phyloP scores from a whole-genome alignment of 2,329 filamentous ascomycete genomes.

The Sclerotiophoma versabilis region DNA sequence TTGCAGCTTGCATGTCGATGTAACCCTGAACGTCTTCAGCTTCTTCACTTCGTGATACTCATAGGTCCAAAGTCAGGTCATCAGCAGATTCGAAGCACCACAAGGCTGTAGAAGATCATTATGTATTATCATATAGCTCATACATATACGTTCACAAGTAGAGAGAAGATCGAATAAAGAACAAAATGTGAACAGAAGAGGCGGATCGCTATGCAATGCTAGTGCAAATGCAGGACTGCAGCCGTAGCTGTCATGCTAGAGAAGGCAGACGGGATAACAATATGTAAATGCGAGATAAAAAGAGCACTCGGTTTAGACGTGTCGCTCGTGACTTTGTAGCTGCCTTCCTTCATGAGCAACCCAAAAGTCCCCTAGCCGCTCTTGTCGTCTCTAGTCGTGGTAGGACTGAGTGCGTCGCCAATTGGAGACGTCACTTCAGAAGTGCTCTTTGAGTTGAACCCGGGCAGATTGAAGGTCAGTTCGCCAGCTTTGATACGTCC shows the following conservation, averaged over 20 bases:
- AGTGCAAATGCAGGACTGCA: slow-evolving; percentile 23
- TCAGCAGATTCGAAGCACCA: no score
- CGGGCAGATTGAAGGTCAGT: slow-evolving; percentile 13
- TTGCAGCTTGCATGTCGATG: slow-evolving; percentile 1
- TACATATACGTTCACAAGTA: background rate
- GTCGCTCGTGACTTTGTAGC: background rate
- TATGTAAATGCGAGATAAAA: background rate
- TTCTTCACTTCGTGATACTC: no score
- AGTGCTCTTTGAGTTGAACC: slow-evolving; percentile 9
- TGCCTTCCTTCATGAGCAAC: background rate
- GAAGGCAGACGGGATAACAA: background rate
- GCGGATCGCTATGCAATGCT: slow-evolving; percentile 28
- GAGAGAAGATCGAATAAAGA: background rate
- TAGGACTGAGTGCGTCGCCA: slow-evolving; percentile 13
- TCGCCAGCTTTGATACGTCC: slow-evolving; percentile 19
- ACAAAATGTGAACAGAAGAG: background rate
- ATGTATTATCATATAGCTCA: slow-evolving; percentile 2
- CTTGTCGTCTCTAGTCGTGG: slow-evolving; percentile 9
- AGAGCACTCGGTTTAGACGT: background rate
- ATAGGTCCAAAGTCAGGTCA: no score
- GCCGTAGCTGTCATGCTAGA: background rate
- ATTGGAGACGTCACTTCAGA: slow-evolving; percentile 7
- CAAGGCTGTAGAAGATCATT: background rate
- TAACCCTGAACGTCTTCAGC: background rate
- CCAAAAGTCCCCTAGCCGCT: slow-evolving; percentile 1